Evolutionary conservation across 257 asterid species (phyloP), one percentile per base, ranked within the genome.

Genomic region (Solanum medicagineum): DNA sequence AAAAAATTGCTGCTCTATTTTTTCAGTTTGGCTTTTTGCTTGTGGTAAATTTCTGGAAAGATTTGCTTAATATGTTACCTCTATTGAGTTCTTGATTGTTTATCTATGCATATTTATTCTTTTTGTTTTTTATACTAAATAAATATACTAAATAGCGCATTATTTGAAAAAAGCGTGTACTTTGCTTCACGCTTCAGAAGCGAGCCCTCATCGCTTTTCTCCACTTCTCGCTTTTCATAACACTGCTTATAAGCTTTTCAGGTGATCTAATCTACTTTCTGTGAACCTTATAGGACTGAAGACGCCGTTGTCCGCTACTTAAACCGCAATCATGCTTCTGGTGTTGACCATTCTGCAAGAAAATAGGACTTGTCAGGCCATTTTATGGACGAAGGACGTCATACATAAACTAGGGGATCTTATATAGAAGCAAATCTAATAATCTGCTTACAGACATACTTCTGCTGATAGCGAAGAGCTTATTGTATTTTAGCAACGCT

Each of bases 251-350:
- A 71, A 47, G n/a, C 81, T 88, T 66, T 80, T 29, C 69, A 73
- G 62, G 45, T 73, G 14, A 47, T 17, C 83, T 42, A 53, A 83
- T 84, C 84, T 63, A 71, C 79, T 55, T 84, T 69, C 19, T 68
- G 15, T 86, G 86, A 62, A 49, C 42, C 82, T 55, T 60, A 45
- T 54, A 94, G 98, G 98, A 85, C 89, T 69, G 98, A 92, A 86
- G 98, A 94, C 59, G 98, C 98, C 55, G 94, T 94, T 20, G 88
- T 92, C 84, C 92, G 93, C 36, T 94, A 94, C 90, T 77, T 94
- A 84, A 94, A 93, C 62, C 98, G 98, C 82, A 94, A 90, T 90
- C 90, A 94, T 83, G 84, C 87, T 16, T 87, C 85, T 83, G 91
- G 90, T 29, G 13, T 62, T 75, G 82, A 75, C 16, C 82, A 75